Base-by-base conservation (phyloP, 2,329 filamentous ascomycete genomes). In the Ascochyta koolunga region DNA sequence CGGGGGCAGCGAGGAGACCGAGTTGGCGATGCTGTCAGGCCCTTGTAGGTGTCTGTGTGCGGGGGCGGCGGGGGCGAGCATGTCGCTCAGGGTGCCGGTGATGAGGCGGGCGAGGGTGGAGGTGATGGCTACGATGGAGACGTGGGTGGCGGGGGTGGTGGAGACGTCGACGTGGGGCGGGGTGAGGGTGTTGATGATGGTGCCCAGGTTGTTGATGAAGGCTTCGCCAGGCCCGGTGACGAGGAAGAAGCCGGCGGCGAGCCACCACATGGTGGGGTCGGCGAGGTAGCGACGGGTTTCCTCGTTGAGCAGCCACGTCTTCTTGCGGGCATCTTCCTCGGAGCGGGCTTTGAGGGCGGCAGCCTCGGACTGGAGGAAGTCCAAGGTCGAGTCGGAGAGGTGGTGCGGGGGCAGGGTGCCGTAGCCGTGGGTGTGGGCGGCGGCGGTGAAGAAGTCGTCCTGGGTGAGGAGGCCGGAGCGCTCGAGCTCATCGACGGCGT, bases 121-220 rank as follows among this genome's bases (percentile, higher is more conserved):
- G 7, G 91, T 95, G 25, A 96, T 80, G 40, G 93, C 93, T 56
- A 98, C 88, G 56, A 96, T 93, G 19, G 91, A 96, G 48, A 99
- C 93, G 68, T 99, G 95, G 0, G 92, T 97, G 51, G 92, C 86
- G 33, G 89, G 83, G 43, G 89, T 84, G 41, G 88, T 86, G 64
- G 79, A 72, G 63, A 71, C 64, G 16, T 81, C 70, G 16, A 85
- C 86, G 13, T 83, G 83, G n/a, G 78, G 78, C 5, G 84, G 83
- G 38, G 90, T 90, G 3, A 97, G 80, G 0, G 93, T 96, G 62
- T 90, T 89, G 64, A 98, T 93, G 57, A 99, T 88, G 21, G 93
- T 97, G 31, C 95, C 95, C 9, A 99, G 78, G 67, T 98, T 99
- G 78, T 98, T 99, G 77, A 98, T 92, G 73, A 97, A 99, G 10